Evolutionary conservation across 208 protist genomes (phyloP).

Genomic region (Naegleria lovaniensis): DNA sequence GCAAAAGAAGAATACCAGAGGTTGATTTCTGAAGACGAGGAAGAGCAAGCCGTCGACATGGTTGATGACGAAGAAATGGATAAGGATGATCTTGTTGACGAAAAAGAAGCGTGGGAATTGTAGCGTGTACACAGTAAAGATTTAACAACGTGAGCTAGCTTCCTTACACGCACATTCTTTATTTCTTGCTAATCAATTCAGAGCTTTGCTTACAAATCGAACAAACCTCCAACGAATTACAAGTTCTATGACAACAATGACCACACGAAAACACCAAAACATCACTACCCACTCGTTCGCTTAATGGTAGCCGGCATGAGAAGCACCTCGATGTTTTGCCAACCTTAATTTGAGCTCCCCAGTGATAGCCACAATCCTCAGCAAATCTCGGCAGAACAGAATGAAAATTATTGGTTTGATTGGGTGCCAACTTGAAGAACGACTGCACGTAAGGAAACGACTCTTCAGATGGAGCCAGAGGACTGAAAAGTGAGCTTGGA

Average conservation of each 20-base stretch:
- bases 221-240: not conserved
- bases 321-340: not conserved
- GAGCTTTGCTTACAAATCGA: not conserved
- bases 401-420: not conserved
- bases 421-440: not conserved
- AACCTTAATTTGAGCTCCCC: not conserved
- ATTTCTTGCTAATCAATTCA: no score
- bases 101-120: not conserved
- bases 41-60: not conserved
- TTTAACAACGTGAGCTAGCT: no score
- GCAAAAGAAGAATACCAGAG: slow-evolving; percentile 16
- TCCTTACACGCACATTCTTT: no score
- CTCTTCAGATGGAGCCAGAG: not conserved
- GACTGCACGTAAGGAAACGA: not conserved
- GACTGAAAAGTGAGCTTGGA: not conserved
- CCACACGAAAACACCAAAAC: not conserved
- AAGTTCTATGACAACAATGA: not conserved
- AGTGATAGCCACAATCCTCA: not conserved
- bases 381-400: not conserved
- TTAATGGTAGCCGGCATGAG: not conserved
- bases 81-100: not conserved
- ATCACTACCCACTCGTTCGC: not conserved
- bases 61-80: not conserved
- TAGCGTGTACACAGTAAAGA: no score
- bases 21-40: not conserved